Base-by-base conservation (phyloP, 139 green algal genomes). In the Gonium pectorale region DNA sequence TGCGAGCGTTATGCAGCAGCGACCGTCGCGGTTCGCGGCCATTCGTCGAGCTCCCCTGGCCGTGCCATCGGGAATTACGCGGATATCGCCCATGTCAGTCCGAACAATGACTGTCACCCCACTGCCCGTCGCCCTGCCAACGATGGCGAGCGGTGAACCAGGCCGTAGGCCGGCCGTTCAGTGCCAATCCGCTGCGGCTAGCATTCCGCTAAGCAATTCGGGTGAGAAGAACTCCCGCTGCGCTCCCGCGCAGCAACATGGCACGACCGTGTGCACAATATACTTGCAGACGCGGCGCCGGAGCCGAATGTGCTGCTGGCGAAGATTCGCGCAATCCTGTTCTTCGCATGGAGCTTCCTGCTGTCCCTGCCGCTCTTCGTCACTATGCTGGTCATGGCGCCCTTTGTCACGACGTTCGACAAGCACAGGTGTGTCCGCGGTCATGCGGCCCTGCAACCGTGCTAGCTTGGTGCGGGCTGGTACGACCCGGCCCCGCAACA, bases 351-450 rank as follows among this genome's bases (percentile, higher is more conserved):
- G 80, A 97, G 95, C 5, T 91, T 98, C 22, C 56, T 86, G 5
- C 80, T 98, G 49, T 93, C 97, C 0, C 51, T 97, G 19, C 96
- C 95, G 5, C 90, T 99, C 9, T 98, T 99, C 73, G 38, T 91
- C 3, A 74, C 92, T 26, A 99, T 99, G 97, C 31, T 97, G 6
- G 49, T 88, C 1, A 90, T 96, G 63, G 88, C 91, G 52, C 96
- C 96, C 1, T 91, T 98, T 31, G 93, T 97, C 0, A 54, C 94
- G 41, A 9, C 93, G 0, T 88, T 97, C 40, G 97, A 99, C 89
- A 96, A 95, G 74, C 89, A 92, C 88, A 93, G 87, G 92, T 95
- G 72, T 0, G 88, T n/a, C n/a, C n/a, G n/a, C n/a, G n/a, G n/a
- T n/a, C 38, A 22, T n/a, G n/a, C n/a, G n/a, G n/a, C n/a, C n/a